Evolutionary conservation across 805 yeast species (phyloP).

Genomic region (Scheffersomyces ergatensis): DNA sequence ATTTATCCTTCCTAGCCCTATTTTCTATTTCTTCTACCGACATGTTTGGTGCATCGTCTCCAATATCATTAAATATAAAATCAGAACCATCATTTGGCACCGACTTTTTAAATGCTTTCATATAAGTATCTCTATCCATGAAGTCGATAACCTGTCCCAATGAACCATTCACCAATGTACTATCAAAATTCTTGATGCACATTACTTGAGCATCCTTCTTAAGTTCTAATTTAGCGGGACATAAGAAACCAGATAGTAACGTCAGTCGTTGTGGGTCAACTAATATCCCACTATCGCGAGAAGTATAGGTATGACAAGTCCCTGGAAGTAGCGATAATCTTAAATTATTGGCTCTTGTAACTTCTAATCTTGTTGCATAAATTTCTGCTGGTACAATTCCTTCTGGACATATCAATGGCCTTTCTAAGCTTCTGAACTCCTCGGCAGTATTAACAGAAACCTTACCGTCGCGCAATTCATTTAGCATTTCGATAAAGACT

Average conservation of each 20-base stretch:
- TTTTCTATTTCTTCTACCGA: constrained; percentile 21
- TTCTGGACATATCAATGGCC: constrained; percentile 49
- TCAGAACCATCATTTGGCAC: constrained; percentile 11
- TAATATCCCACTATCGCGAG: constrained; percentile 55
- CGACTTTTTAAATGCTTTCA: constrained; percentile 13
- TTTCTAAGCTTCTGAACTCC: constrained; percentile 50
- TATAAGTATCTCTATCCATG: constrained; percentile 39
- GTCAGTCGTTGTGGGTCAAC: constrained; percentile 43
- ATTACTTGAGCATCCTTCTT: constrained; percentile 79
- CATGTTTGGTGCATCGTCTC: neutral
- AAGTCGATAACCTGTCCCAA: constrained; percentile 67
- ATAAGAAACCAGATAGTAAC: constrained; percentile 56
- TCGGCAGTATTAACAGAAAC: constrained; percentile 46
- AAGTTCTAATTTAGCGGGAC: constrained; percentile 54
- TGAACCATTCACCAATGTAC: constrained; percentile 72
- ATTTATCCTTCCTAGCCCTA: constrained; percentile 45
- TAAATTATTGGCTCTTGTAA: constrained; percentile 58
- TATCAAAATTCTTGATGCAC: constrained; percentile 76
- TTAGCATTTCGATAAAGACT: constrained; percentile 68
- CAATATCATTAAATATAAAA: constrained; percentile 11
- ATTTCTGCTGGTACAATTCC: constrained; percentile 73
- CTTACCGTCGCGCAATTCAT: constrained; percentile 67
- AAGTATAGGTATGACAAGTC: constrained; percentile 37
- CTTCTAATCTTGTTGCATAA: constrained; percentile 72
- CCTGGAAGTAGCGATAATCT: constrained; percentile 50